These are phyloP conservation scores for Fusarium sp. DNA, from an alignment of 2,329 filamentous ascomycete species.

Conservation along the genomic window DNA sequence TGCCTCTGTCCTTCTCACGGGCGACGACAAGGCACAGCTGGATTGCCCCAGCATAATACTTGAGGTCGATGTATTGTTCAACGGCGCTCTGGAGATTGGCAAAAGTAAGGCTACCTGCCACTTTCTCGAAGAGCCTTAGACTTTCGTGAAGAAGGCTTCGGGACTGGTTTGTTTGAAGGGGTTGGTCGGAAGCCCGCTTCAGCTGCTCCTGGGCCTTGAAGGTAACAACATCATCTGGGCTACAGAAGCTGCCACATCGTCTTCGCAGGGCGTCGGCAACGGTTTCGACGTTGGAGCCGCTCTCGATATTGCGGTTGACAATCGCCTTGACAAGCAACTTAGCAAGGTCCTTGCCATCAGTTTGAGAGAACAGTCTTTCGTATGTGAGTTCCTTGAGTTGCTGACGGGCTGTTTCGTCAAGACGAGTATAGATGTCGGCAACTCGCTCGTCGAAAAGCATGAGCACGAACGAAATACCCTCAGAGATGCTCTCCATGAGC, in stretches of 20 bases:
- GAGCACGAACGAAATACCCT: slow-evolving; percentile 94
- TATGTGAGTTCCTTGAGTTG: slow-evolving; percentile 82
- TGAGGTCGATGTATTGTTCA: slow-evolving; percentile 78
- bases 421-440: slow-evolving; percentile 81
- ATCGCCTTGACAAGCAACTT: slow-evolving; percentile 97
- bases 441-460: slow-evolving; percentile 95
- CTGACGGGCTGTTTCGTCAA: slow-evolving; percentile 75
- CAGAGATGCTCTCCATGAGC: slow-evolving; percentile 88
- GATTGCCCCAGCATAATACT: slow-evolving; percentile 94
- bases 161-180: slow-evolving; percentile 76
- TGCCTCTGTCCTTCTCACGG: slow-evolving; percentile 84
- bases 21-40: slow-evolving; percentile 86
- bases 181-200: slow-evolving; percentile 84
- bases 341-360: slow-evolving; percentile 84
- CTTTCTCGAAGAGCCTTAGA: slow-evolving; percentile 85
- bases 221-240: slow-evolving; percentile 94
- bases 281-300: slow-evolving; percentile 95
- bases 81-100: slow-evolving; percentile 83
- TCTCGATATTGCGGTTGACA: slow-evolving; percentile 96
- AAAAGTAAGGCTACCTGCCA: slow-evolving; percentile 82
- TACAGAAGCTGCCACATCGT: slow-evolving; percentile 96
- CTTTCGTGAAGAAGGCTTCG: slow-evolving; percentile 88
- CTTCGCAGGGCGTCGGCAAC: slow-evolving; percentile 93
- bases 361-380: slow-evolving; percentile 83
- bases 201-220: slow-evolving; percentile 98